Evolutionary conservation across 75 land plant genomes (phyloP).

Genomic region (Isoetes taiwanensis): DNA sequence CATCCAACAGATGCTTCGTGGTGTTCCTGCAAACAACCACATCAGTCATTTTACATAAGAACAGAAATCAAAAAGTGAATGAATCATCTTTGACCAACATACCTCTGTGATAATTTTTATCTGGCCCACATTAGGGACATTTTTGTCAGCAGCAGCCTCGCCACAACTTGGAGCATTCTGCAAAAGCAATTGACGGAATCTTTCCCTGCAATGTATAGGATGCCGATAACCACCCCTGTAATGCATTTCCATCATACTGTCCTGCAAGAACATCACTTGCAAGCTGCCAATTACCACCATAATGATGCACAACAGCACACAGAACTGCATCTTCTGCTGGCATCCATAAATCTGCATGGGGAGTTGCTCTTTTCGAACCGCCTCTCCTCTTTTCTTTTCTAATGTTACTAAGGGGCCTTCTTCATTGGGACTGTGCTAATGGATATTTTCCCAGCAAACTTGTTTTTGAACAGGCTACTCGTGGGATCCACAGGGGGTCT

Average conservation of each 20-base stretch:
- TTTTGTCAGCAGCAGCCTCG: constrained; percentile 42
- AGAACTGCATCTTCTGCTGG: constrained; percentile 79
- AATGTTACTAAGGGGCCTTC: constrained; percentile 59
- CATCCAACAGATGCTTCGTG: constrained; percentile 49
- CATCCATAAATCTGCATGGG: constrained; percentile 67
- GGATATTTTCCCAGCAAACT: constrained; percentile 46
- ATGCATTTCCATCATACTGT: constrained; percentile 57
- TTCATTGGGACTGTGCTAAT: constrained; percentile 50
- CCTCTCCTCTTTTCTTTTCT: constrained; percentile 72
- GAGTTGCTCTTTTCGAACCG: constrained; percentile 46
- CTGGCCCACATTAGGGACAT: constrained; percentile 52
- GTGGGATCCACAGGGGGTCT: too few species aligned
- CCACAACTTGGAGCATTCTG: constrained; percentile 40
- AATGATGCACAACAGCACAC: constrained; percentile 91
- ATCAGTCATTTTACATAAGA: neutral
- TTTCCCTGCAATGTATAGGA: constrained; percentile 83
- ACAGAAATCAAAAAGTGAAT: neutral
- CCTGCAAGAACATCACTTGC: constrained; percentile 75
- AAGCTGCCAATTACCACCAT: constrained; percentile 75
- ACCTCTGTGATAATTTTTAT: constrained; percentile 99
- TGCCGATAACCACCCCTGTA: constrained; percentile 85
- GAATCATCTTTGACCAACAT: too few species aligned
- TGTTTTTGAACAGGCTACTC: constrained; percentile 28
- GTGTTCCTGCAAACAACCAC: constrained; percentile 49
- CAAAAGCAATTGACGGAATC: constrained; percentile 73